Conservation (phyloP, 2,329 filamentous ascomycete genomes). For the Escovopsis sp. region DNA sequence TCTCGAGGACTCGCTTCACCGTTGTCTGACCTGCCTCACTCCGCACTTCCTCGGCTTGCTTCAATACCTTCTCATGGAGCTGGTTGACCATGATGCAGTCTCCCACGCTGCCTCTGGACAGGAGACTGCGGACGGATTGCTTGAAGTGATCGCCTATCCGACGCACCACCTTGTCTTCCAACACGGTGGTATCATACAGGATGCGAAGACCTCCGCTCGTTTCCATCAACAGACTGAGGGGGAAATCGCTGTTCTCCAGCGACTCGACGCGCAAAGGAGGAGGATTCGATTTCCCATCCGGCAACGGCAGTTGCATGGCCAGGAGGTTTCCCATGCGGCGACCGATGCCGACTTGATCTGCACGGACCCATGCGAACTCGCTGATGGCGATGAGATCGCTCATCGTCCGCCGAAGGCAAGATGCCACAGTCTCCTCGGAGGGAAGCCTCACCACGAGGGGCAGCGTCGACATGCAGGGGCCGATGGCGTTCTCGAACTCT, state of each 20-base stretch:
- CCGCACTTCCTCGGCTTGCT: not conserved
- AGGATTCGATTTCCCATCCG: not conserved
- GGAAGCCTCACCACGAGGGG: constrained; percentile 1
- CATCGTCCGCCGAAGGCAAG: not conserved
- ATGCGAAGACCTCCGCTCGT: not conserved
- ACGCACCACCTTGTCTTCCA: not conserved
- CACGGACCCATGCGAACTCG: constrained; percentile 3
- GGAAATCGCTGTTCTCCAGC: constrained; percentile 1
- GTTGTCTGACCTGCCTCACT: not conserved
- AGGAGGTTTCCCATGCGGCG: not conserved
- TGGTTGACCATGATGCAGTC: not conserved
- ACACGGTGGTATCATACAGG: not conserved
- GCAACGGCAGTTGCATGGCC: constrained; percentile 1
- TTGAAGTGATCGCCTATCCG: constrained; percentile 2
- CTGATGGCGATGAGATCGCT: not conserved
- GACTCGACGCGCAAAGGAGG: not conserved
- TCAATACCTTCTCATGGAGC: not conserved
- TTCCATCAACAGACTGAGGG: not conserved
- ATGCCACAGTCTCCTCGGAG: not conserved
- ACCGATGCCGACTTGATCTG: constrained; percentile 3
- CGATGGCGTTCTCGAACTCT: constrained; percentile 1
- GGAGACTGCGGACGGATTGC: constrained; percentile 1
- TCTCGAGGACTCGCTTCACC: not conserved
- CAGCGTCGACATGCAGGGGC: constrained; percentile 3
- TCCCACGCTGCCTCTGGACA: not conserved